Percentiles rank a stretch among this genome's conserved stretches.
These are phyloP conservation scores for Opeltia flavorubescens DNA, from an alignment of 495 filamentous ascomycete species.

Conservation along the genomic window DNA sequence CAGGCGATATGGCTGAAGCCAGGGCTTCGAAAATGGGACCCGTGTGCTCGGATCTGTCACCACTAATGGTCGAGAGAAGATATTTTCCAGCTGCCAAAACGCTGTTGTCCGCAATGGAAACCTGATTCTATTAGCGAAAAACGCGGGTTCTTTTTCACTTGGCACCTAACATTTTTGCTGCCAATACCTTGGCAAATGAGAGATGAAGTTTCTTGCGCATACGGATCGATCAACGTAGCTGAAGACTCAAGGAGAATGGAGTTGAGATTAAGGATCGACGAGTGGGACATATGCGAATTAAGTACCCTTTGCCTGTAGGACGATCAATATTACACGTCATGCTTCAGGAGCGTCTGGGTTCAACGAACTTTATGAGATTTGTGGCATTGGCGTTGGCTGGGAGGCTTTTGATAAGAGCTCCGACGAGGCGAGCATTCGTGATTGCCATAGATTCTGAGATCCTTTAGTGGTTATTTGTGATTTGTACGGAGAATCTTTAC, in stretches of 20 bases:
- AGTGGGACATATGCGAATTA: constrained; percentile 49
- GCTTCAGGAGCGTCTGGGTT: not conserved
- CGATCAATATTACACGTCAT: not conserved
- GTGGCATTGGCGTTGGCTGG: constrained; percentile 44
- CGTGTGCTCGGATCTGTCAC: constrained; percentile 38
- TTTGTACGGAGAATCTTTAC: constrained; percentile 19
- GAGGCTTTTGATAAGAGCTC: constrained; percentile 74
- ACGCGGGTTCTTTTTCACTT: constrained; percentile 1
- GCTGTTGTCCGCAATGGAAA: constrained; percentile 71
- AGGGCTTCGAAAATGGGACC: constrained; percentile 70
- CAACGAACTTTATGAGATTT: constrained; percentile 53
- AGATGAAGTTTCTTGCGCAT: constrained; percentile 54
- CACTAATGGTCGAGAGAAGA: constrained; percentile 39
- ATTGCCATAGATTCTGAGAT: constrained; percentile 53
- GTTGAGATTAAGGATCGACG: constrained; percentile 72
- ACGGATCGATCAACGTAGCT: constrained; percentile 45
- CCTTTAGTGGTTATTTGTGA: constrained; percentile 3
- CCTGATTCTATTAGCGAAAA: constrained; percentile 10
- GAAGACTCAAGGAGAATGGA: constrained; percentile 73
- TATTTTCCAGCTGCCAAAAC: constrained; percentile 94
- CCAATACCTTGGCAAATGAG: constrained; percentile 70
- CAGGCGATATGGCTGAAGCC: constrained; percentile 57
- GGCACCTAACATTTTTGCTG: constrained; percentile 49
- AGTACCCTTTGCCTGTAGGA: constrained; percentile 51
- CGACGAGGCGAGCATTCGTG: constrained; percentile 77